Conservation (phyloP, 192 early-diverging fungal species). For the Coemansia sp. region DNA sequence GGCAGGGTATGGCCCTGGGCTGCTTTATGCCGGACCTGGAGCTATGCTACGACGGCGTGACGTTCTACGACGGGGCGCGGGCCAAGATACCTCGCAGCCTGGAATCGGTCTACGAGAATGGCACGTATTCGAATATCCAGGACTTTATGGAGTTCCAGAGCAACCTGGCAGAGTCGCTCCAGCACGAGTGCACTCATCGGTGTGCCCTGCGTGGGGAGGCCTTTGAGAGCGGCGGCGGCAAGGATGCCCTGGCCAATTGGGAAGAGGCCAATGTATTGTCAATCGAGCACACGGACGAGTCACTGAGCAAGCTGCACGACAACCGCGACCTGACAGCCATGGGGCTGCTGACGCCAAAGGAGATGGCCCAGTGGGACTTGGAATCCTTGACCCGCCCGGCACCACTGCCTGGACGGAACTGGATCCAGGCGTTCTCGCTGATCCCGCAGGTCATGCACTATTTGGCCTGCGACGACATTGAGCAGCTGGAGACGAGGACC, state of each 20-base stretch:
- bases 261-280: conserved; percentile 52
- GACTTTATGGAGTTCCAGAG: conserved; percentile 81
- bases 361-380: conserved; percentile 26
- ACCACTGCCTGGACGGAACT: conserved; percentile 18
- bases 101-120: conserved; percentile 74
- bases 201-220: conserved; percentile 63
- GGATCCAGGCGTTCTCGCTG: conserved; percentile 25
- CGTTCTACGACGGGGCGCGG: conserved; percentile 73
- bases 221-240: conserved; percentile 45
- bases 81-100: conserved; percentile 84
- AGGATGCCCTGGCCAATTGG: conserved; percentile 52
- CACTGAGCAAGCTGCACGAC: conserved; percentile 42
- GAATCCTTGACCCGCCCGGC: conserved; percentile 32
- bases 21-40: conserved; percentile 43
- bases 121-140: conserved; percentile 82
- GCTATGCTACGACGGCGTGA: conserved; percentile 55
- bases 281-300: conserved; percentile 53
- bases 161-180: conserved; percentile 66
- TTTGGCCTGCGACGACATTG: conserved; percentile 16
- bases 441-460: conserved; percentile 41
- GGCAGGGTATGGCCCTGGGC: conserved; percentile 27
- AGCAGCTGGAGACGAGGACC: conserved; percentile 6
- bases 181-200: conserved; percentile 61
- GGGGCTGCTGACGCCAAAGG: conserved; percentile 25
- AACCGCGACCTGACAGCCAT: conserved; percentile 71